These are phyloP conservation scores for Pseudomicrostroma phylloplanum DNA, from an alignment of 1,284 basidiomycete genomes.

Conservation along the genomic window DNA sequence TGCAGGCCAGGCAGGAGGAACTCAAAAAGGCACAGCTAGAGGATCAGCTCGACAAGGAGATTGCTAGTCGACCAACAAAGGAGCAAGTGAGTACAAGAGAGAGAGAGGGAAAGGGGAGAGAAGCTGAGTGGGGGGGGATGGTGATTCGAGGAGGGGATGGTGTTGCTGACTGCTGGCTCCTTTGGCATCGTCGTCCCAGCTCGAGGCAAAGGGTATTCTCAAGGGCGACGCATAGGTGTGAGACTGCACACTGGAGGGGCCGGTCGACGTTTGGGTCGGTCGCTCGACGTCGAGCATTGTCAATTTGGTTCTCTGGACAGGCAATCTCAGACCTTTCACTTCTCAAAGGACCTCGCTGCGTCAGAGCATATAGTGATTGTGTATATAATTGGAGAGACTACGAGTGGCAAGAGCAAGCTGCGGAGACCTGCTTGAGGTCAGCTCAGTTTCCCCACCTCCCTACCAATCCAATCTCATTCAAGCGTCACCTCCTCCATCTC, in stretches of 20 bases:
- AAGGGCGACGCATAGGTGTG: conserved; percentile 1
- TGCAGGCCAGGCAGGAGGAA: conserved; percentile 34
- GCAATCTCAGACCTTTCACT: neutral
- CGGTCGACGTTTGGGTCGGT: no score
- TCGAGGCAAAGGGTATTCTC: conserved; percentile 6
- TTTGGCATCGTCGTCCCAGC: neutral
- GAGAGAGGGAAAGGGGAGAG: no score
- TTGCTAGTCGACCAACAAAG: conserved; percentile 31
- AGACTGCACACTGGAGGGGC: conserved; percentile 1
- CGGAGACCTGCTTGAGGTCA: no score
- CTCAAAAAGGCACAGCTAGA: conserved; percentile 29
- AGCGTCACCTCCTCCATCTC: conserved; percentile 3
- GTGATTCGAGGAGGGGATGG: no score
- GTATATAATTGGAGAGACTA: neutral
- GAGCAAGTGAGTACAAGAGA: conserved; percentile 16
- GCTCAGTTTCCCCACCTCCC: neutral
- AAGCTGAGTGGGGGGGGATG: no score
- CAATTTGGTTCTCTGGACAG: neutral
- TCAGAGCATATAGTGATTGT: neutral
- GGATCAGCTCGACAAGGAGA: conserved; percentile 30
- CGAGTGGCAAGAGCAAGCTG: neutral
- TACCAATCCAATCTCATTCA: neutral
- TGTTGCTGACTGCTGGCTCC: no score
- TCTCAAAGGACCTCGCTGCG: neutral
- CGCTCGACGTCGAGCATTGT: no score